Percentiles rank a stretch among this genome's conserved stretches.
These are phyloP conservation scores for Colletotrichum liriopes DNA, from an alignment of 2,329 filamentous ascomycete species.

Conservation along the genomic window DNA sequence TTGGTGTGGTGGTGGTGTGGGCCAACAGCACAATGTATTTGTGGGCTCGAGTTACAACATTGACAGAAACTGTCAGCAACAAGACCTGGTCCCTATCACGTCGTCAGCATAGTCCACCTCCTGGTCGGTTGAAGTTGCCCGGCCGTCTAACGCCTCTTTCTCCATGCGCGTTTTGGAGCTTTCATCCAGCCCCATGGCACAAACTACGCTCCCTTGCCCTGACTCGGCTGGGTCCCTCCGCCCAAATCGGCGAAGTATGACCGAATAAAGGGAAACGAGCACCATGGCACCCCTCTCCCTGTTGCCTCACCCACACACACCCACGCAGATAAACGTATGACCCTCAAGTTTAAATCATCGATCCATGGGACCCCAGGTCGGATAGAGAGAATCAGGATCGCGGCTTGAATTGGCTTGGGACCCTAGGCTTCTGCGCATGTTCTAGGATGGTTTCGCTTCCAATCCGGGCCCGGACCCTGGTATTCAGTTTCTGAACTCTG, in stretches of 20 bases:
- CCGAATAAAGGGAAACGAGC: constrained; percentile 1
- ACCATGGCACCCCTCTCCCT: neutral
- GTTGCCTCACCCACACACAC: neutral
- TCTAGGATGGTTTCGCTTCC: neutral
- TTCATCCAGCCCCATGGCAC: neutral
- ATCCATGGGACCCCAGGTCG: neutral
- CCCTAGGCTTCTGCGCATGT: neutral
- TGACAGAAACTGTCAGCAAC: constrained; percentile 1
- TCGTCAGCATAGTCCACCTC: neutral
- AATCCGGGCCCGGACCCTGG: too few relatives aligned
- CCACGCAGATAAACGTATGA: neutral
- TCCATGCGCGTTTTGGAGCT: neutral
- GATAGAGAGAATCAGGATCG: neutral
- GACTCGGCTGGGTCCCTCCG: constrained; percentile 1
- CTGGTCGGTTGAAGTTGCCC: neutral
- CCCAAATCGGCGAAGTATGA: constrained; percentile 8
- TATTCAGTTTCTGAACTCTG: neutral
- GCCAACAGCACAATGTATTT: neutral
- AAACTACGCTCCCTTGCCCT: neutral
- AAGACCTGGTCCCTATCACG: neutral
- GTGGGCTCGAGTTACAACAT: neutral
- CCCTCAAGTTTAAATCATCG: neutral
- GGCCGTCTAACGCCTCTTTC: neutral
- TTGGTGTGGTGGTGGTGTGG: neutral
- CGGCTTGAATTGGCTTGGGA: neutral